phyloP scores from a whole-genome alignment of 495 filamentous ascomycete genomes.

The Glutinoglossum americanum region DNA sequence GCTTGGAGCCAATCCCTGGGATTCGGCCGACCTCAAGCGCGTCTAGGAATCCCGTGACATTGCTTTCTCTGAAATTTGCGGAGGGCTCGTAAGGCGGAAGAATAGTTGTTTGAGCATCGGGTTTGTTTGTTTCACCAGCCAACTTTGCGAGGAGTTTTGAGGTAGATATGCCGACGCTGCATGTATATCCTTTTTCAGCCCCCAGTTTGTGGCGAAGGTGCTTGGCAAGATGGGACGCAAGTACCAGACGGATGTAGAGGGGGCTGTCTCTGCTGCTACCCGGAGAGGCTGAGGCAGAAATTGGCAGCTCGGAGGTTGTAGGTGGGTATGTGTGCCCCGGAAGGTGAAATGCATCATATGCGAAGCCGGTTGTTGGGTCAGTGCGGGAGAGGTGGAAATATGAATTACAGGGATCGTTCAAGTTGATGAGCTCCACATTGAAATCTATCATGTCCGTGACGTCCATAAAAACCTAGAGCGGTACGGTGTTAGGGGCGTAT shows the following conservation, averaged over 20 bases:
- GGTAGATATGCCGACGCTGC: slow-evolving; percentile 70
- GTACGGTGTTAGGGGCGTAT: background rate
- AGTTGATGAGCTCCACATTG: slow-evolving; percentile 51
- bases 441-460: slow-evolving; percentile 69
- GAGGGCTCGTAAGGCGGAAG: slow-evolving; percentile 32
- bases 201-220: slow-evolving; percentile 53
- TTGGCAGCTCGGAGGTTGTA: background rate
- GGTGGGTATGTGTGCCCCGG: slow-evolving; percentile 35
- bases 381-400: slow-evolving; percentile 59
- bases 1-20: slow-evolving; percentile 66
- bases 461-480: slow-evolving; percentile 39
- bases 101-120: slow-evolving; percentile 65
- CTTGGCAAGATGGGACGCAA: slow-evolving; percentile 54
- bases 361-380: slow-evolving; percentile 63
- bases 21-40: slow-evolving; percentile 56
- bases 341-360: slow-evolving; percentile 44
- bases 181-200: slow-evolving; percentile 60
- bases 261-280: slow-evolving; percentile 7
- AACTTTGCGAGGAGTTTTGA: slow-evolving; percentile 72
- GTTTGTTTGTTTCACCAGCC: slow-evolving; percentile 67
- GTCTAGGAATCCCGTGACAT: slow-evolving; percentile 50
- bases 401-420: slow-evolving; percentile 35
- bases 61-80: slow-evolving; percentile 17
- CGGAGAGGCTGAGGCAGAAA: background rate
- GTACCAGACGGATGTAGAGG: slow-evolving; percentile 31